Conservation (phyloP, 2,329 filamentous ascomycete genomes). For the Penicillium sp. region DNA sequence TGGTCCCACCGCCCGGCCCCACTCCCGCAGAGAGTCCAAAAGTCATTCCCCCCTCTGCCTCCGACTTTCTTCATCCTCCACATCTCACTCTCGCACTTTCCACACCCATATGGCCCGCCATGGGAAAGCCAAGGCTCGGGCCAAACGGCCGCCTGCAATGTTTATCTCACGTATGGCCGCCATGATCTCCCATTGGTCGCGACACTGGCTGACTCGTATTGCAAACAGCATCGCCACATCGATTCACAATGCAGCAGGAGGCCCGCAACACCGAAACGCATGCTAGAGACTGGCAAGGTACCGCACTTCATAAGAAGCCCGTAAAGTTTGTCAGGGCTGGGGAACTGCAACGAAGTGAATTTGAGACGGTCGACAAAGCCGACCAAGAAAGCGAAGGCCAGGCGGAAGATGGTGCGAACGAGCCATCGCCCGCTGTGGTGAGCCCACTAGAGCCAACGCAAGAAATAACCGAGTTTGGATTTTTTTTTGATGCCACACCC, state of each 20-base stretch:
- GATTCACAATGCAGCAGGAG: conserved; percentile 59
- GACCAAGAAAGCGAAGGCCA: conserved; percentile 10
- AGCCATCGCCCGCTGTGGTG: conserved; percentile 8
- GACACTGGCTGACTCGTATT: conserved; percentile 9
- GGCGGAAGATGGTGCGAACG: conserved; percentile 6
- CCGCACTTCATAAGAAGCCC: conserved; percentile 58
- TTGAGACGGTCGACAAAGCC: conserved; percentile 13
- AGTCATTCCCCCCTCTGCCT: neutral
- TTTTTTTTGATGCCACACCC: conserved; percentile 44
- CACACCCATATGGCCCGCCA: conserved; percentile 30
- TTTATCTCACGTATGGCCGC: conserved; percentile 4
- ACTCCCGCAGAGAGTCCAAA: neutral
- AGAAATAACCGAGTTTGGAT: conserved; percentile 22
- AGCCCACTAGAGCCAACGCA: conserved; percentile 22
- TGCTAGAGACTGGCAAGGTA: conserved; percentile 51
- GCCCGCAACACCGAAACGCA: conserved; percentile 61
- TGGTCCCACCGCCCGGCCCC: conserved; percentile 5
- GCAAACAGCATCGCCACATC: conserved; percentile 26
- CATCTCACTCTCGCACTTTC: neutral
- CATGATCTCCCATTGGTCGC: neutral
- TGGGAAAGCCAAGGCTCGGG: conserved; percentile 31
- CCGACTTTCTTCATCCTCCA: conserved; percentile 3
- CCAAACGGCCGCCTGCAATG: conserved; percentile 19
- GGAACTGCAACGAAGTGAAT: conserved; percentile 45
- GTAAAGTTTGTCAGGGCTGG: conserved; percentile 67